Evolutionary conservation across 202 grass and related monocot species (phyloP), one percentile per base, ranked within the genome.

Genomic region (Dendrocalamus latiflorus): DNA sequence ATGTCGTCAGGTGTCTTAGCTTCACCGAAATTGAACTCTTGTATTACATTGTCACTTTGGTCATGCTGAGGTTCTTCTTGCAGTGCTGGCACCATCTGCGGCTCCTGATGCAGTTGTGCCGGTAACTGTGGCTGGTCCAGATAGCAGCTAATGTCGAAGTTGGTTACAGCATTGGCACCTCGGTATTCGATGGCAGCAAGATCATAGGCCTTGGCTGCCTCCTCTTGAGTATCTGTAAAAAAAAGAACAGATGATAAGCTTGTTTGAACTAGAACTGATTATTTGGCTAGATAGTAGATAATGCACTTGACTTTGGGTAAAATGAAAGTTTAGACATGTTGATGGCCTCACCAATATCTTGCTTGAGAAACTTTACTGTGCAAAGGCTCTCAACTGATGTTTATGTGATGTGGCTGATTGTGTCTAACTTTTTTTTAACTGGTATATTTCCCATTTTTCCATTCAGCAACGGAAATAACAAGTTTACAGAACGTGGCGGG

Each of bases 191-290:
- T 91, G 8, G 95, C 95, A 2, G 95, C 95, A 16, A 98, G 90
- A 87, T 98, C 95, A 43, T 98, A 98, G 9, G 95, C 95, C 82
- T 91, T 90, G 9, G 95, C 95, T 68, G 95, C 95, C 83, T 93
- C 95, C 70, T 98, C 95, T 81, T 98, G 89, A 25, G 95, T 98
- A 77, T 88, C 95, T 98, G 76, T 21, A 74, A 16, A 63, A 84
- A 84, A n/a, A 72, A 48, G 2, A 75, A 8, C 9, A 42, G 43
- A 56, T 22, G 18, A 7, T 42, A 48, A 53, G 37, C 9, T 42
- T 33, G 2, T 75, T 16, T 28, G 37, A 76, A 53, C 30, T 6
- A 47, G 8, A 12, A 39, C 33, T 51, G 4, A 66, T 53, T n/a
- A 30, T 79, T 60, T 61, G 22, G 51, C 70, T 2, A 22, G n/a